phyloP scores from a whole-genome alignment of 768 basidiomycete species.

The Cubamyces sp. region DNA sequence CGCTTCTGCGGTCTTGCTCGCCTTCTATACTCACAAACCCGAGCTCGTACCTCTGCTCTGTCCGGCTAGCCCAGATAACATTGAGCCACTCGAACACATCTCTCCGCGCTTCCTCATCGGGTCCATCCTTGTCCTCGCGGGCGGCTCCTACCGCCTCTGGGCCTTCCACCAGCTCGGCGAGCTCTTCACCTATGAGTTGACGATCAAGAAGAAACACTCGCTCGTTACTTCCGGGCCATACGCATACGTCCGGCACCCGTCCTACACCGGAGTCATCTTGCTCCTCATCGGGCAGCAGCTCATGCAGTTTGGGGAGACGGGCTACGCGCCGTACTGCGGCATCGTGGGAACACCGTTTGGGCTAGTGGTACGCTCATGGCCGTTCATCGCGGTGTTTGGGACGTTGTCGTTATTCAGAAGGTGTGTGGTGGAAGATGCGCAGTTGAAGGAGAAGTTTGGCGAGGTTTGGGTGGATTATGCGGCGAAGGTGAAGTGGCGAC shows the following conservation, averaged over 20 bases:
- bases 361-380: conserved; percentile 2
- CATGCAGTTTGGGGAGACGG: conserved; percentile 6
- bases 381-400: neutral
- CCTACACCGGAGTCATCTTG: conserved; percentile 38
- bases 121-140: conserved; percentile 27
- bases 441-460: conserved; percentile 27
- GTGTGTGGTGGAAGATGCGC: conserved; percentile 28
- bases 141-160: conserved; percentile 38
- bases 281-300: conserved; percentile 29
- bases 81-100: conserved; percentile 3
- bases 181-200: conserved; percentile 44
- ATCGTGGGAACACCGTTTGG: conserved; percentile 11
- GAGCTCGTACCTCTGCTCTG: conserved; percentile 3
- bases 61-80: neutral
- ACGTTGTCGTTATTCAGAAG: conserved; percentile 23
- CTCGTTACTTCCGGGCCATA: conserved; percentile 46
- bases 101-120: conserved; percentile 19
- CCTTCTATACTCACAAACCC: neutral
- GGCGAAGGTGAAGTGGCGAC: conserved; percentile 26
- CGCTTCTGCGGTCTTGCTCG: neutral
- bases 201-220: conserved; percentile 38
- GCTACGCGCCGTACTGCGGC: conserved; percentile 11
- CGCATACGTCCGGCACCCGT: conserved; percentile 43
- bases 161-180: conserved; percentile 40
- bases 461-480: conserved; percentile 30